Conservation (phyloP, 2,329 filamentous ascomycete genomes). For the Catunica adiposa region DNA sequence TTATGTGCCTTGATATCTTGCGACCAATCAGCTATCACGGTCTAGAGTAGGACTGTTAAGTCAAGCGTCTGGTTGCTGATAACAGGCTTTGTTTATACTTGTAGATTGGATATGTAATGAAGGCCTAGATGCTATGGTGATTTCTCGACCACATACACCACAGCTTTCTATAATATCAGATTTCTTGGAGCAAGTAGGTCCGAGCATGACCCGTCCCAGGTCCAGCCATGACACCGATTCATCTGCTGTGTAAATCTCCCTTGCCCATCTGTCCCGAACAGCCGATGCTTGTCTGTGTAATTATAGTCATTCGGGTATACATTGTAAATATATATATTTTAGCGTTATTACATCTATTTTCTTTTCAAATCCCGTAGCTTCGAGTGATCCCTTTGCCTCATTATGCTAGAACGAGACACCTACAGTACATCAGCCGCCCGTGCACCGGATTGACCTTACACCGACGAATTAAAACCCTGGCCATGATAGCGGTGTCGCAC, state of each 20-base stretch:
- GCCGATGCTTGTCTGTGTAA: background rate
- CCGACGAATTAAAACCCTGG: background rate
- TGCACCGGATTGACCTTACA: background rate
- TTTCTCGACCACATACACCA: too few relatives aligned
- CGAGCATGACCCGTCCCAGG: background rate
- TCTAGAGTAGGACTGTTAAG: too few relatives aligned
- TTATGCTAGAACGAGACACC: background rate
- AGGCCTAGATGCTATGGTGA: too few relatives aligned
- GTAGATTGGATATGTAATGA: too few relatives aligned
- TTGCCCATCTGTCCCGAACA: background rate
- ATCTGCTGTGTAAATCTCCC: background rate
- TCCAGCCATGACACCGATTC: background rate
- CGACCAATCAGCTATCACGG: too few relatives aligned
- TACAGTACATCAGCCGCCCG: background rate
- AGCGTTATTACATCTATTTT: background rate
- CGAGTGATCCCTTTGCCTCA: too few relatives aligned
- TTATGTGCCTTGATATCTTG: too few relatives aligned
- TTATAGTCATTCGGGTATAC: background rate
- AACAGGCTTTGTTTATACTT: too few relatives aligned
- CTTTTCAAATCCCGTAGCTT: too few relatives aligned
- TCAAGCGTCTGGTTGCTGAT: too few relatives aligned
- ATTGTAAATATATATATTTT: background rate
- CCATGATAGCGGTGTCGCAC: background rate
- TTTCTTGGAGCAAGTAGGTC: background rate
- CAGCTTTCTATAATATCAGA: background rate